Conservation (phyloP, 192 early-diverging fungal species). For the Lobulomyces angularis region DNA sequence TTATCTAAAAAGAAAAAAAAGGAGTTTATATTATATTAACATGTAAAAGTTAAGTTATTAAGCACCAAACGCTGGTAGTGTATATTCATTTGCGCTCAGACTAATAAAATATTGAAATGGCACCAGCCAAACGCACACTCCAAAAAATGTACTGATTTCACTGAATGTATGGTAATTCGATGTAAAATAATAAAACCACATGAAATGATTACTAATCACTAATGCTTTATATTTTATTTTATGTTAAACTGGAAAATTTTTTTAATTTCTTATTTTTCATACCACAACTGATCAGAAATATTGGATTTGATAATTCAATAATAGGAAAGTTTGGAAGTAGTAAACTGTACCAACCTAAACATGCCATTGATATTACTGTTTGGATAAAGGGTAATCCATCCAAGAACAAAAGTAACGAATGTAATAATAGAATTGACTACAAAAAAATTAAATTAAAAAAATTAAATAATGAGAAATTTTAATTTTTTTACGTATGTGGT, state of each 20-base stretch:
- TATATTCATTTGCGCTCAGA: slow-evolving; percentile 79
- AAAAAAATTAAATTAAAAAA: slow-evolving; percentile 20
- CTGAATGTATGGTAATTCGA: slow-evolving; percentile 48
- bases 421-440: slow-evolving; percentile 52
- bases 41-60: no score
- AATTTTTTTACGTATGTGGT: slow-evolving; percentile 32
- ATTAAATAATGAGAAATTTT: neutral
- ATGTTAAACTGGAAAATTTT: no score
- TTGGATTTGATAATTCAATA: slow-evolving; percentile 57
- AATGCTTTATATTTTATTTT: slow-evolving; percentile 35
- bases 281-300: slow-evolving; percentile 77
- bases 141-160: slow-evolving; percentile 85
- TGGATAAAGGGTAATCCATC: slow-evolving; percentile 67
- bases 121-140: slow-evolving; percentile 85
- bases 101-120: slow-evolving; percentile 89
- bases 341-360: slow-evolving; percentile 68
- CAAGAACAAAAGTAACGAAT: slow-evolving; percentile 58
- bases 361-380: slow-evolving; percentile 53
- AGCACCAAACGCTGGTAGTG: slow-evolving; percentile 53
- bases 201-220: slow-evolving; percentile 76
- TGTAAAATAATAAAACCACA: slow-evolving; percentile 91
- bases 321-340: slow-evolving; percentile 74
- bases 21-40: no score
- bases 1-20: no score
- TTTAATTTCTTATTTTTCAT: slow-evolving; percentile 13